Conservation (phyloP, 768 basidiomycete genomes). For the Gymnopilus junonius region DNA sequence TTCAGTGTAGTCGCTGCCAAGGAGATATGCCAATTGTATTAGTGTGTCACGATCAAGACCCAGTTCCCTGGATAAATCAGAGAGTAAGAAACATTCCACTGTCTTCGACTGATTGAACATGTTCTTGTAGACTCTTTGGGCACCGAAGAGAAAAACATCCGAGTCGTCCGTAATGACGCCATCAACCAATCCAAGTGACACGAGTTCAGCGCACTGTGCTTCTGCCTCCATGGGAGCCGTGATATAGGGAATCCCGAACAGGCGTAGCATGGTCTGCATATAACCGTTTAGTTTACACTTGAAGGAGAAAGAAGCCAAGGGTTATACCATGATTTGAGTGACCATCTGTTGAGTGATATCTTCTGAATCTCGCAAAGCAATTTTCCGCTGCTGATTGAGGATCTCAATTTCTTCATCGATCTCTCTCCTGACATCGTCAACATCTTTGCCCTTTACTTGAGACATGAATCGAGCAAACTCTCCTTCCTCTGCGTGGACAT, state of each 20-base stretch:
- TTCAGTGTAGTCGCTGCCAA: constrained; percentile 97
- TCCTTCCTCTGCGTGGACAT: constrained; percentile 75
- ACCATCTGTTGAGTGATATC: constrained; percentile 97
- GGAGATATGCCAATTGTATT: constrained; percentile 87
- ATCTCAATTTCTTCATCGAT: constrained; percentile 90
- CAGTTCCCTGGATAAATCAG: constrained; percentile 87
- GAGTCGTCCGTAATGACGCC: constrained; percentile 99
- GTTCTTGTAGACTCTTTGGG: constrained; percentile 94
- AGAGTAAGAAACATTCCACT: constrained; percentile 90
- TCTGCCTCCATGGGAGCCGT: constrained; percentile 99
- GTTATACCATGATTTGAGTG: constrained; percentile 72
- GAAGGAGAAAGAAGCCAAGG: constrained; percentile 1
- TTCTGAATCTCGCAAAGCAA: constrained; percentile 92
- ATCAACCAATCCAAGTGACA: constrained; percentile 84
- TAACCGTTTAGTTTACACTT: not conserved
- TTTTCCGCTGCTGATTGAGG: constrained; percentile 83
- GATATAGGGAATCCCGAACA: constrained; percentile 98
- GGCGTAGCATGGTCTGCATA: constrained; percentile 79
- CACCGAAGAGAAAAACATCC: constrained; percentile 98
- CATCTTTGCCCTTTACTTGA: constrained; percentile 84
- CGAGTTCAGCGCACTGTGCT: constrained; percentile 95
- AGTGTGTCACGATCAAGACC: constrained; percentile 86
- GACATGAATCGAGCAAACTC: constrained; percentile 94
- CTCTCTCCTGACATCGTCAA: constrained; percentile 82
- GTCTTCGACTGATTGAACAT: constrained; percentile 99